Evolutionary conservation across 1,284 basidiomycete species (phyloP).

Genomic region (Pyrrhoderma lamaoense): DNA sequence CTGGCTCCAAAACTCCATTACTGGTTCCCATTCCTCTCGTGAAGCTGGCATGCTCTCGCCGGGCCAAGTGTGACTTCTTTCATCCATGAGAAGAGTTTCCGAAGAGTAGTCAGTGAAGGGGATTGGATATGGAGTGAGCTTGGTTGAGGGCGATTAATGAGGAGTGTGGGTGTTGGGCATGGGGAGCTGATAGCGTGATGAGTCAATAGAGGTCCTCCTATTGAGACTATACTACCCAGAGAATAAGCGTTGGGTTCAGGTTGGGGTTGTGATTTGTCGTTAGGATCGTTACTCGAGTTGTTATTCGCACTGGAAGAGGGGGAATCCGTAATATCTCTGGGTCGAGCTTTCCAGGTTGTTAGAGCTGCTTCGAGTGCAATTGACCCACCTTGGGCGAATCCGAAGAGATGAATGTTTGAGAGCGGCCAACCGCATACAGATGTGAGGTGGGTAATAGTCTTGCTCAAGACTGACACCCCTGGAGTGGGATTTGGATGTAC

Average conservation of each 20-base stretch:
- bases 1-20: slow-evolving; percentile 86
- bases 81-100: slow-evolving; percentile 50
- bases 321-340: slow-evolving; percentile 18
- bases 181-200: slow-evolving; percentile 53
- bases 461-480: slow-evolving; percentile 49
- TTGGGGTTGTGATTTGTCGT: background rate
- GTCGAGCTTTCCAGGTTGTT: slow-evolving; percentile 39
- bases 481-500: slow-evolving; percentile 64
- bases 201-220: slow-evolving; percentile 69
- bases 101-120: slow-evolving; percentile 36
- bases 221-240: slow-evolving; percentile 61
- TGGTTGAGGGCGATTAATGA: slow-evolving; percentile 49
- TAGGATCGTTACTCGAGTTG: slow-evolving; percentile 14
- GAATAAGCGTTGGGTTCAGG: slow-evolving; percentile 18
- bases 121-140: slow-evolving; percentile 36
- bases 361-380: slow-evolving; percentile 66
- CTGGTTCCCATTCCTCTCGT: slow-evolving; percentile 71
- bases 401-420: slow-evolving; percentile 74
- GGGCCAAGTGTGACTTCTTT: slow-evolving; percentile 41
- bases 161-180: slow-evolving; percentile 56
- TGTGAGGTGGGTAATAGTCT: slow-evolving; percentile 51
- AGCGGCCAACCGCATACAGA: slow-evolving; percentile 57
- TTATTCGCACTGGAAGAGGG: slow-evolving; percentile 9
- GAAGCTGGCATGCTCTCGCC: slow-evolving; percentile 66
- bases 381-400: slow-evolving; percentile 85